phyloP scores from a whole-genome alignment of 108 stramenopile genomes.

The Cyclotella sp. region DNA sequence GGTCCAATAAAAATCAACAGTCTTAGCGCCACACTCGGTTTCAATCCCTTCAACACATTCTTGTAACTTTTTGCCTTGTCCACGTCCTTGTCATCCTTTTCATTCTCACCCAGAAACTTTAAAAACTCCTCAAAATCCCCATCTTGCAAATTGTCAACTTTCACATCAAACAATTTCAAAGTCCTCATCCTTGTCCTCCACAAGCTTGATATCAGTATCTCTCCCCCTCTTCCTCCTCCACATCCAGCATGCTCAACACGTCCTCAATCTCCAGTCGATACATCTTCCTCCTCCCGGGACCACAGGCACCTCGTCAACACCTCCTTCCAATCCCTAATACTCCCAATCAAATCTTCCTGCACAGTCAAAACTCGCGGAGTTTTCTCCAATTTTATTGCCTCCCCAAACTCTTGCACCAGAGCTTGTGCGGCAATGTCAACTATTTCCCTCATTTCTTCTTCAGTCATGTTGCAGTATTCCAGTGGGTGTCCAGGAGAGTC shows the following conservation, averaged over 20 bases:
- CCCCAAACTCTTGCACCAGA: constrained; percentile 38
- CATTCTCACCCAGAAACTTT: not conserved
- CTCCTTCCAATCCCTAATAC: constrained; percentile 44
- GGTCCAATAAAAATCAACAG: constrained; percentile 41
- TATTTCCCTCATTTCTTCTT: constrained; percentile 46
- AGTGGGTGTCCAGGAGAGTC: too few species aligned
- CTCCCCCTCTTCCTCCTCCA: constrained; percentile 22
- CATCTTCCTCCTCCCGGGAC: not conserved
- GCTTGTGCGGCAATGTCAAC: constrained; percentile 51
- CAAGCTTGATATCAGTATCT: constrained; percentile 41
- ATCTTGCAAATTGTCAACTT: constrained; percentile 14
- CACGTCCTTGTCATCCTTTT: not conserved
- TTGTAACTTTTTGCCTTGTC: constrained; percentile 6
- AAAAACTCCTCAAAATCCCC: constrained; percentile 32
- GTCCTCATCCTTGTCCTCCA: constrained; percentile 42
- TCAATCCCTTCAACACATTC: constrained; percentile 26
- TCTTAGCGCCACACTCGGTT: constrained; percentile 44
- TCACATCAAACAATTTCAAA: constrained; percentile 35
- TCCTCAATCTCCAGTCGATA: constrained; percentile 24
- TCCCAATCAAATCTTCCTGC: constrained; percentile 37
- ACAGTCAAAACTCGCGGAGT: constrained; percentile 52
- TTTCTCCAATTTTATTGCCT: constrained; percentile 28
- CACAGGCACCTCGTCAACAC: constrained; percentile 15
- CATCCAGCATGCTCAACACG: constrained; percentile 18
- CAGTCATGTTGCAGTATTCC: too few species aligned